Evolutionary conservation across 176 grass and related monocot species (phyloP).

Genomic region (Areca catechu): DNA sequence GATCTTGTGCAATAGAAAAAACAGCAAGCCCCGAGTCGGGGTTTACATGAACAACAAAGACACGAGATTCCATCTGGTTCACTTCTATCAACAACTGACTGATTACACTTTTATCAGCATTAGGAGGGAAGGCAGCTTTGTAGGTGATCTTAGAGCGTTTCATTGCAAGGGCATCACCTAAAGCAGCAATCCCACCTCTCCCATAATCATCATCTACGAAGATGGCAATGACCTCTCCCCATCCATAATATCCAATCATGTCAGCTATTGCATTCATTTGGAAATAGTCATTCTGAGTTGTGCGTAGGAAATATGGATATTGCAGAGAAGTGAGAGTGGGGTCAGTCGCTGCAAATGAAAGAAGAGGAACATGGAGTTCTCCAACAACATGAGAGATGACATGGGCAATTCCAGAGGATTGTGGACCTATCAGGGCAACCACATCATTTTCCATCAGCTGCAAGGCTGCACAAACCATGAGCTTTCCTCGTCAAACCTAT

Average conservation of each 20-base stretch:
- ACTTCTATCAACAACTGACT: conserved; percentile 30
- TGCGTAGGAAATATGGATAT: conserved; percentile 68
- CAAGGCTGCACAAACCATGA: conserved; percentile 6
- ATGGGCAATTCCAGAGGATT: conserved; percentile 9
- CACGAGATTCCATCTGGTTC: conserved; percentile 60
- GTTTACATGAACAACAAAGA: conserved; percentile 67
- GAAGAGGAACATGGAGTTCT: conserved; percentile 3
- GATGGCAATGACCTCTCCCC: conserved; percentile 60
- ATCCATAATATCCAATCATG: conserved; percentile 34
- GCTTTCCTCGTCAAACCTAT: neutral
- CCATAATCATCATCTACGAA: conserved; percentile 74
- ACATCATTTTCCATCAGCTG: conserved; percentile 5
- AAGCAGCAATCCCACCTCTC: conserved; percentile 41
- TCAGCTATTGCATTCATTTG: conserved; percentile 74
- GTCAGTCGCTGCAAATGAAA: conserved; percentile 2
- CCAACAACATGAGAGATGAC: conserved; percentile 6
- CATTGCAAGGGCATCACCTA: conserved; percentile 40
- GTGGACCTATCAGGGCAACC: neutral
- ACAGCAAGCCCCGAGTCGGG: conserved; percentile 66
- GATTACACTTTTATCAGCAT: conserved; percentile 21
- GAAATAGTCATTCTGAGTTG: conserved; percentile 37
- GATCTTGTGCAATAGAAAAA: conserved; percentile 36
- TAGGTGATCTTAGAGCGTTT: conserved; percentile 31
- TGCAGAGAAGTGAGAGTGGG: conserved; percentile 25
- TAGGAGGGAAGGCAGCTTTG: conserved; percentile 48